phyloP scores from a whole-genome alignment of 192 early-diverging fungal genomes.

The Lunasporangiospora selenospora region DNA sequence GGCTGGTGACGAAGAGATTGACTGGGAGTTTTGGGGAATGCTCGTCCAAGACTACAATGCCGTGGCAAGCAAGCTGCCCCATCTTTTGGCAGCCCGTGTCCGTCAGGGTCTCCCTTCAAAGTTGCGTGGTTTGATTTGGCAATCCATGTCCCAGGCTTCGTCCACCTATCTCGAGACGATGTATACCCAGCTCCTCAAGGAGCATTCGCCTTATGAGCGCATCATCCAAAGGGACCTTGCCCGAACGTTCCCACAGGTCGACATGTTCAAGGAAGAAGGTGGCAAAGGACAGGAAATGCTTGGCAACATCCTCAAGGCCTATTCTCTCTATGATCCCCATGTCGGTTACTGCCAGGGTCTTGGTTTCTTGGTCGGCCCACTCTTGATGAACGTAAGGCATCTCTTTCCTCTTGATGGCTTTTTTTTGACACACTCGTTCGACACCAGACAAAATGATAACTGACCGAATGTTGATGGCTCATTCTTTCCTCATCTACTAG shows the following conservation, averaged over 20 bases:
- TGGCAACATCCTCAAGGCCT: constrained; percentile 91
- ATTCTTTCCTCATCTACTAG: constrained; percentile 46
- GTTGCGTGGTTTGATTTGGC: constrained; percentile 92
- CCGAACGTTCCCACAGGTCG: constrained; percentile 90
- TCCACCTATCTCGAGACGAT: constrained; percentile 81
- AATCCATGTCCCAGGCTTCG: constrained; percentile 86
- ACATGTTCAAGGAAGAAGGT: constrained; percentile 83
- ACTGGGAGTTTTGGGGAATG: constrained; percentile 87
- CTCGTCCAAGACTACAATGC: constrained; percentile 81
- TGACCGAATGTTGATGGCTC: too few relatives aligned
- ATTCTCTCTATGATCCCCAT: constrained; percentile 91
- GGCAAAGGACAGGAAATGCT: constrained; percentile 89
- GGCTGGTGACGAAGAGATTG: constrained; percentile 46
- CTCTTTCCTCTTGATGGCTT: too few relatives aligned
- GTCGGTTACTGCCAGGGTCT: constrained; percentile 99
- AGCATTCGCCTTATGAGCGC: constrained; percentile 83
- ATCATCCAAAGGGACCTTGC: constrained; percentile 94
- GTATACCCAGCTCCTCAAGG: constrained; percentile 80
- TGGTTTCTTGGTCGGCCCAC: constrained; percentile 91
- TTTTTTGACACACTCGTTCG: too few relatives aligned
- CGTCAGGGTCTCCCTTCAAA: constrained; percentile 81
- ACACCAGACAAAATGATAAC: too few relatives aligned
- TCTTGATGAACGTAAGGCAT: constrained; percentile 84
- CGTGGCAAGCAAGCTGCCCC: constrained; percentile 70
- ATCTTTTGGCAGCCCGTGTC: constrained; percentile 71